Evolutionary conservation across 2,329 filamentous ascomycete species (phyloP).

Genomic region (Magnaporthales sp.): DNA sequence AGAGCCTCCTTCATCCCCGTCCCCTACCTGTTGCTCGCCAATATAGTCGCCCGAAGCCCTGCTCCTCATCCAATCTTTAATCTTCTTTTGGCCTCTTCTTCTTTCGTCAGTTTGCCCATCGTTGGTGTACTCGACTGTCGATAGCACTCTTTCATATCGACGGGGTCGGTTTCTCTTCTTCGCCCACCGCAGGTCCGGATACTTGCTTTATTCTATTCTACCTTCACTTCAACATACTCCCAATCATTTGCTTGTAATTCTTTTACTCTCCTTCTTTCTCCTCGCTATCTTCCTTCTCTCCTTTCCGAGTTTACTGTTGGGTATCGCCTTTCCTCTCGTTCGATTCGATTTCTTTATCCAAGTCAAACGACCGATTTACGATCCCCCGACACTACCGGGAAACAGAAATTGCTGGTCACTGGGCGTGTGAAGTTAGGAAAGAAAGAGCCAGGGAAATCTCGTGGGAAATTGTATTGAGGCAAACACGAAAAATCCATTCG

Average conservation of each 20-base stretch:
- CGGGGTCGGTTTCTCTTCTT: constrained; percentile 18
- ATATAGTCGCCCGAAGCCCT: constrained; percentile 20
- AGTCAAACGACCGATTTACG: background rate
- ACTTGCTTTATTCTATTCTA: constrained; percentile 25
- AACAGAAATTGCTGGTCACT: background rate
- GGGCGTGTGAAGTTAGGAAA: background rate
- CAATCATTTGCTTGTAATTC: constrained; percentile 15
- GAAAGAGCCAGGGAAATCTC: constrained; percentile 7
- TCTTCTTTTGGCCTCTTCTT: constrained; percentile 16
- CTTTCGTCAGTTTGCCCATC: constrained; percentile 25
- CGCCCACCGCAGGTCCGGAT: constrained; percentile 42
- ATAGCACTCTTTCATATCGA: constrained; percentile 44
- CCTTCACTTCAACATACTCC: constrained; percentile 16
- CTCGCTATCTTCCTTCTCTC: constrained; percentile 13
- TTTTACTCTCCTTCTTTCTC: constrained; percentile 13
- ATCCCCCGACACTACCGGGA: background rate
- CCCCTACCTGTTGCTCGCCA: constrained; percentile 12
- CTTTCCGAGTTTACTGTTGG: constrained; percentile 7
- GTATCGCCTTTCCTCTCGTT: constrained; percentile 9
- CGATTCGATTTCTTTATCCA: background rate
- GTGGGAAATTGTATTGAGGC: background rate
- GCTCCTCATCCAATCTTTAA: constrained; percentile 13
- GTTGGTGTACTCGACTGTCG: constrained; percentile 42
- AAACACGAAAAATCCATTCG: background rate
- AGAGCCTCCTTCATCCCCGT: constrained; percentile 12